Conservation (phyloP, 2,329 filamentous ascomycete species). For the Furcasterigmium furcatum region DNA sequence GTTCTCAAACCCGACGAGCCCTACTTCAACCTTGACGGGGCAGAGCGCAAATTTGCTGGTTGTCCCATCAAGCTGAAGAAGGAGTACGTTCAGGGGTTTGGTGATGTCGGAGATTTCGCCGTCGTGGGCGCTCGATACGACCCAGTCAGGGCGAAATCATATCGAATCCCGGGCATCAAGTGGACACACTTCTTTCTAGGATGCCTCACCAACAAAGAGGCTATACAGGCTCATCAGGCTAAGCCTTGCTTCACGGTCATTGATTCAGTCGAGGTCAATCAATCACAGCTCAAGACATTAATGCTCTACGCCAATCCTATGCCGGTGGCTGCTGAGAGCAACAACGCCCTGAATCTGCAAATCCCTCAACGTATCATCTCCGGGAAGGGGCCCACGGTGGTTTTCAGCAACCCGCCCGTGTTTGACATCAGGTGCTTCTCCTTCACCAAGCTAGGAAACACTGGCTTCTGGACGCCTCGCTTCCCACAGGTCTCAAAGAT, state of each 20-base stretch:
- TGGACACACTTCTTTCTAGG: slow-evolving; percentile 84
- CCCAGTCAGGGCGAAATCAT: slow-evolving; percentile 54
- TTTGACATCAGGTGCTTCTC: slow-evolving; percentile 79
- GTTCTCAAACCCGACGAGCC: slow-evolving; percentile 78
- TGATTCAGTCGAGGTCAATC: slow-evolving; percentile 57
- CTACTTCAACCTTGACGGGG: slow-evolving; percentile 60
- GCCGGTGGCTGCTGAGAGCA: slow-evolving; percentile 32
- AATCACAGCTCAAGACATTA: slow-evolving; percentile 48
- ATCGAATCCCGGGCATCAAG: slow-evolving; percentile 49
- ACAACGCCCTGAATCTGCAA: slow-evolving; percentile 39
- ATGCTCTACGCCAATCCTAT: slow-evolving; percentile 41
- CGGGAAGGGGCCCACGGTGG: slow-evolving; percentile 37
- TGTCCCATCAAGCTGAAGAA: slow-evolving; percentile 83
- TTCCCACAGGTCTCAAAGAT: slow-evolving; percentile 77
- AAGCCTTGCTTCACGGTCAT: slow-evolving; percentile 65
- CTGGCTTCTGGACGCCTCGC: slow-evolving; percentile 68
- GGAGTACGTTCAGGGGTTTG: slow-evolving; percentile 73
- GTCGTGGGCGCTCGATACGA: slow-evolving; percentile 74
- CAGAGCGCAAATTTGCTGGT: slow-evolving; percentile 32
- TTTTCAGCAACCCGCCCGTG: slow-evolving; percentile 70
- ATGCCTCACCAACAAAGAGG: slow-evolving; percentile 67
- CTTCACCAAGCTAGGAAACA: slow-evolving; percentile 70
- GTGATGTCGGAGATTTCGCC: slow-evolving; percentile 81
- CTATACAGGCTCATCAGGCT: slow-evolving; percentile 45
- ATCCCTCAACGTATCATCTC: slow-evolving; percentile 40